These are phyloP conservation scores for Helenozyma baotianmanensis DNA, from an alignment of 805 yeast genomes.

Conservation along the genomic window DNA sequence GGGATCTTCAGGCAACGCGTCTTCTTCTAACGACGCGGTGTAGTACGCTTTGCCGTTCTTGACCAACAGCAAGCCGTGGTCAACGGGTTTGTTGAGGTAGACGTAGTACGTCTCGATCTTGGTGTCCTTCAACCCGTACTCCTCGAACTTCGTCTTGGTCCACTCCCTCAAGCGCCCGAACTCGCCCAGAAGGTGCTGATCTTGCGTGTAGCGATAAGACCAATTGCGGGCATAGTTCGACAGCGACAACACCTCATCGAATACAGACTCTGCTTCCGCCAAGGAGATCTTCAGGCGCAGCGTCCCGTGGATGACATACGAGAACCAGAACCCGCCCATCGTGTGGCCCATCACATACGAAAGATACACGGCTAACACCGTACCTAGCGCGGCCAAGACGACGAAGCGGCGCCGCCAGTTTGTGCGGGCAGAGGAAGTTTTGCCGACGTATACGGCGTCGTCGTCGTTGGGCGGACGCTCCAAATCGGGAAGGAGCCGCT, in stretches of 20 bases:
- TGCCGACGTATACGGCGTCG: constrained; percentile 2
- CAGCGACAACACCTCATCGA: constrained; percentile 1
- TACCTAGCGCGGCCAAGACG: constrained; percentile 2
- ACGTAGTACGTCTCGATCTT: constrained; percentile 7
- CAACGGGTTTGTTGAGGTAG: constrained; percentile 5
- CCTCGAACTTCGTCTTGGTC: constrained; percentile 5
- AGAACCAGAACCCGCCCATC: not conserved
- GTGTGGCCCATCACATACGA: not conserved
- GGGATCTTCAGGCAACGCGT: constrained; percentile 5
- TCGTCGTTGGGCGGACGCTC: not conserved
- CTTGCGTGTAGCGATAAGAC: constrained; percentile 6
- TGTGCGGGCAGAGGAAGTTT: constrained; percentile 1
- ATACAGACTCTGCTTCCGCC: constrained; percentile 1
- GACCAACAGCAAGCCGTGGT: constrained; percentile 4
- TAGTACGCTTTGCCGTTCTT: constrained; percentile 1
- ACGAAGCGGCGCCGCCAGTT: constrained; percentile 4
- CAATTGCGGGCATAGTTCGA: constrained; percentile 7
- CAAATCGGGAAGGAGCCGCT: not conserved
- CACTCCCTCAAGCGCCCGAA: constrained; percentile 3
- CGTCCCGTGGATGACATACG: constrained; percentile 1
- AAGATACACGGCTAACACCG: not conserved
- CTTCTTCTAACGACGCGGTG: constrained; percentile 5
- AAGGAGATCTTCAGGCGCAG: constrained; percentile 2
- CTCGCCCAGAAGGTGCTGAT: constrained; percentile 5
- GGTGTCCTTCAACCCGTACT: constrained; percentile 4